Conservation (phyloP, 1,284 basidiomycete species). For the Ustilago hordei region DNA sequence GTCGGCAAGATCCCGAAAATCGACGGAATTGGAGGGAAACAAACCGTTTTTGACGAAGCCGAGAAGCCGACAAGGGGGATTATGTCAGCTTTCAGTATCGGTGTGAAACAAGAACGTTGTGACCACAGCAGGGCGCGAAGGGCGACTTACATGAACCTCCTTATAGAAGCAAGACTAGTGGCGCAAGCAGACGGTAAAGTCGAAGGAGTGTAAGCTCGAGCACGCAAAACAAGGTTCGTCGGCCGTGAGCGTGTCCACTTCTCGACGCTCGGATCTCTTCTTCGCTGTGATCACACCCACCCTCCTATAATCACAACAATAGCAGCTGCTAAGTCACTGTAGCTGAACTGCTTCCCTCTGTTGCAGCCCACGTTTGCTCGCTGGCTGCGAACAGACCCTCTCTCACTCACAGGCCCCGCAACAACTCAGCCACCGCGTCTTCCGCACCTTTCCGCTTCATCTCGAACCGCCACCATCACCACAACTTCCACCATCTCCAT, state of each 20-base stretch:
- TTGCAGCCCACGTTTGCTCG: not conserved
- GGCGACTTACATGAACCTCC: slow-evolving; percentile 27
- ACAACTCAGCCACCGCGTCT: slow-evolving; percentile 5
- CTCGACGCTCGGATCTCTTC: slow-evolving; percentile 21
- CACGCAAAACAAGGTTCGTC: not conserved
- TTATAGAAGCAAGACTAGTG: slow-evolving; percentile 29
- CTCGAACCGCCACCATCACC: not conserved
- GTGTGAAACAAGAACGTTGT: not conserved
- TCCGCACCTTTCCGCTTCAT: slow-evolving; percentile 1
- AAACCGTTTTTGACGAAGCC: too few relatives aligned
- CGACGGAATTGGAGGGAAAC: too few relatives aligned
- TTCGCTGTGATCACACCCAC: slow-evolving; percentile 21
- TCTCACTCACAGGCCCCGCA: not conserved
- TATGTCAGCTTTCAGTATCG: not conserved
- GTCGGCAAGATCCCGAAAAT: not conserved
- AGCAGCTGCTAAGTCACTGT: not conserved
- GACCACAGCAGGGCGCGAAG: not conserved
- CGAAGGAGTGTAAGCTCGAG: too few relatives aligned
- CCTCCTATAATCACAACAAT: slow-evolving; percentile 23
- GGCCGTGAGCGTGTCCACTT: not conserved
- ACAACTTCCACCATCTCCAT: not conserved
- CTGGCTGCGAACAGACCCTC: not conserved
- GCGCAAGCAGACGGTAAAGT: not conserved
- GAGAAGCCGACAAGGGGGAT: too few relatives aligned
- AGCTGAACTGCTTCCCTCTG: not conserved